Conservation (phyloP, 2,329 filamentous ascomycete genomes). For the Aureobasidium sp. region DNA sequence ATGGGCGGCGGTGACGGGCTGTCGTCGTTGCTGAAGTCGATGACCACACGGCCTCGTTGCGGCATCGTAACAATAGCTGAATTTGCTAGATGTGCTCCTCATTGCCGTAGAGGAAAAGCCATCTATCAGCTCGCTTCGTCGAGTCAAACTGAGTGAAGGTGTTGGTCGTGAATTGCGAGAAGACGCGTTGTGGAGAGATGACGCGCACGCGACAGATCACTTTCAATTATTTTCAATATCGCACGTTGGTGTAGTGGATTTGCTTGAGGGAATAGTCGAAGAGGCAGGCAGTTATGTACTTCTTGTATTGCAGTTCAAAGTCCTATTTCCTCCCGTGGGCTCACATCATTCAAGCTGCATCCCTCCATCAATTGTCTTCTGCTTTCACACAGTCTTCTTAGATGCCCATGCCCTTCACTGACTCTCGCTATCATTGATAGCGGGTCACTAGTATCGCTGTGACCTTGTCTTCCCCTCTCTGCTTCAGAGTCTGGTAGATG, state of each 20-base stretch:
- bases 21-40: not conserved
- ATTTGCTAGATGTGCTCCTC: not conserved
- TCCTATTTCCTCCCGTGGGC: not conserved
- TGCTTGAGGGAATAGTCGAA: not conserved
- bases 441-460: not conserved
- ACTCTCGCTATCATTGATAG: too few relatives aligned
- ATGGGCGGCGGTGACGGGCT: not conserved
- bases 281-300: not conserved
- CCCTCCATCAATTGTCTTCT: not conserved
- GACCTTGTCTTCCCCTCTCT: not conserved
- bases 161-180: not conserved
- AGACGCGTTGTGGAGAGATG: conserved; percentile 8
- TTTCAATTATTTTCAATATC: not conserved
- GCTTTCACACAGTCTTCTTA: not conserved
- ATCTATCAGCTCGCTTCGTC: not conserved
- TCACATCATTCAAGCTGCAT: not conserved
- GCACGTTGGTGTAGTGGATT: too few relatives aligned
- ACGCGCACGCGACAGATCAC: conserved; percentile 5
- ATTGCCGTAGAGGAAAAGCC: not conserved
- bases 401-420: not conserved
- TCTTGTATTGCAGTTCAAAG: not conserved
- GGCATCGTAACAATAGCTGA: not conserved
- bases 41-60: not conserved
- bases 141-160: not conserved
- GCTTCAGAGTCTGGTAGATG: not conserved